Evolutionary conservation across 2,329 filamentous ascomycete species (phyloP).

Genomic region (Stachybotrys elegans): DNA sequence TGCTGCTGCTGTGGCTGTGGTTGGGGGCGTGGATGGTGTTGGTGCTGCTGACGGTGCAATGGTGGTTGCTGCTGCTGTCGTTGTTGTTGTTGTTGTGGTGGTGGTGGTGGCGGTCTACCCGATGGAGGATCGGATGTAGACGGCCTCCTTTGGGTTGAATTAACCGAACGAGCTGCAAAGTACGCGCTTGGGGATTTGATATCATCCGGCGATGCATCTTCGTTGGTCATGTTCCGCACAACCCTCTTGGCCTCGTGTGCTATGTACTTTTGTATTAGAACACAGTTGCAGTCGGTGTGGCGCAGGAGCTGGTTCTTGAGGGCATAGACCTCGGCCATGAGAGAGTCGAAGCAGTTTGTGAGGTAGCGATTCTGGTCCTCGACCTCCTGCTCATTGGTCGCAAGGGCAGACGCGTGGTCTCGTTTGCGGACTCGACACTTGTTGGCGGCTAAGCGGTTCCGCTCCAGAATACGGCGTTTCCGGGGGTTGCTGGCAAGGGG

Average conservation of each 20-base stretch:
- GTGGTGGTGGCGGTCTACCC: no score
- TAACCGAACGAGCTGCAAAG: no score
- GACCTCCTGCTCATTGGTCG: conserved; percentile 19
- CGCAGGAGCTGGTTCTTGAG: conserved; percentile 23
- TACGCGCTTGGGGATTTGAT: no score
- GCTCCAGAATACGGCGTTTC: conserved; percentile 21
- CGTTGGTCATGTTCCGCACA: conserved; percentile 16
- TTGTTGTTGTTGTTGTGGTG: no score
- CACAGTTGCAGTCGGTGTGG: conserved; percentile 24
- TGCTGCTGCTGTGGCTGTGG: no score
- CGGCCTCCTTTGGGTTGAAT: no score
- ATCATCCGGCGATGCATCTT: no score
- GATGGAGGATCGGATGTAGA: no score
- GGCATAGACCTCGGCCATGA: conserved; percentile 22
- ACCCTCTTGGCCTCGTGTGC: conserved; percentile 23
- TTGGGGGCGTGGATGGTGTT: no score
- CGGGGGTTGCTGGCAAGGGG: conserved; percentile 16
- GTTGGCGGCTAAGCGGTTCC: conserved; percentile 25
- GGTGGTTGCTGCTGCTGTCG: no score
- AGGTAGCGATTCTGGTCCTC: conserved; percentile 24
- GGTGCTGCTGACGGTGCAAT: no score
- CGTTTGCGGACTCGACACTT: conserved; percentile 26
- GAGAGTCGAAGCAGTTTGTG: conserved; percentile 17
- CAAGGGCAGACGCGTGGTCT: conserved; percentile 23
- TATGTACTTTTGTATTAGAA: conserved; percentile 25